Conservation (phyloP, 345 rosid genomes). For the Durio zibethinus region DNA sequence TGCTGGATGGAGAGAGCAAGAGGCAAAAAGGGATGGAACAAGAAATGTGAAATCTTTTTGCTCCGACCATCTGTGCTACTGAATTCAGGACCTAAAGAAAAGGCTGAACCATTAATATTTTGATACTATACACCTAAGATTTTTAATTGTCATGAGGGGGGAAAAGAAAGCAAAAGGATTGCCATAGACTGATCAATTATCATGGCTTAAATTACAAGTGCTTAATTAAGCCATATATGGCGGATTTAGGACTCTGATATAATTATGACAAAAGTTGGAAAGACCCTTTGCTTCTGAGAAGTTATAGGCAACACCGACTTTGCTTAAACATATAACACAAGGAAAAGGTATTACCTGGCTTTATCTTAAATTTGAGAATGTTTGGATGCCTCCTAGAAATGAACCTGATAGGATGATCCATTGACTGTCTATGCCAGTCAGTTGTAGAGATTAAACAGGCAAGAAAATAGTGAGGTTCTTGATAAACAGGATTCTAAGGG, state of each 20-base stretch:
- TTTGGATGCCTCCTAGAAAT: constrained; percentile 61
- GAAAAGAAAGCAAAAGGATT: background rate
- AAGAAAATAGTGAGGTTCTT: constrained; percentile 6
- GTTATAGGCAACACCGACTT: background rate
- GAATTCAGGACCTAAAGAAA: constrained; percentile 80
- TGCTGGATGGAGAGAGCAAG: constrained; percentile 87
- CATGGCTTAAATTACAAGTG: background rate
- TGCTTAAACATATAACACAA: background rate
- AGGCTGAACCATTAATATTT: background rate
- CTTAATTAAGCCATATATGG: background rate
- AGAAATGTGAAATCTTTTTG: constrained; percentile 71
- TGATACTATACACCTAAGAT: background rate
- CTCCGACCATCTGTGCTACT: constrained; percentile 63
- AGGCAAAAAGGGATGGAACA: constrained; percentile 91
- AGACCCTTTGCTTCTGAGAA: background rate
- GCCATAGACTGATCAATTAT: background rate
- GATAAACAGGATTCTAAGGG: background rate
- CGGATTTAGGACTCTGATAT: background rate
- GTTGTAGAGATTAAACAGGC: constrained; percentile 55
- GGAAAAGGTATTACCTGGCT: constrained; percentile 56
- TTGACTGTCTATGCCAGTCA: constrained; percentile 50
- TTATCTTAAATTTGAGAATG: constrained; percentile 76
- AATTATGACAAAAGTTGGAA: background rate
- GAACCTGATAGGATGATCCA: constrained; percentile 89
- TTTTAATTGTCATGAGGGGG: background rate